Conservation (phyloP, 2,329 filamentous ascomycete genomes). For the Catunica adiposa region DNA sequence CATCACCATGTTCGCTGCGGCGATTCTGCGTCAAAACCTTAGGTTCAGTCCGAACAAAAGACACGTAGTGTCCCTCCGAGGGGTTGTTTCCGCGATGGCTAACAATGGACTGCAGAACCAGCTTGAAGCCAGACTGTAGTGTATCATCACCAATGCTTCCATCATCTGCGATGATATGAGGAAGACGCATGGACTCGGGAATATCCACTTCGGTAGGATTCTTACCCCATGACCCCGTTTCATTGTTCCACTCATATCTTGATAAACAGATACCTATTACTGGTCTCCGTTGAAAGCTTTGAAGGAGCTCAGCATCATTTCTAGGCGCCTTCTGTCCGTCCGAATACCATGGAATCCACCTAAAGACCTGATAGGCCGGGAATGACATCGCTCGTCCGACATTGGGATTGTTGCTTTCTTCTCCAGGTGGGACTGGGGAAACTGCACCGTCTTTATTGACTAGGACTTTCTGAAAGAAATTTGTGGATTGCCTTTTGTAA, state of each 20-base stretch:
- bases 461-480: slow-evolving; percentile 44
- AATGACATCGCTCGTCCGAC: slow-evolving; percentile 55
- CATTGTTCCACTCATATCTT: slow-evolving; percentile 39
- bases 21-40: slow-evolving; percentile 44
- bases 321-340: slow-evolving; percentile 33
- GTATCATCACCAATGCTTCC: slow-evolving; percentile 28
- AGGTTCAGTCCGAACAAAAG: slow-evolving; percentile 61
- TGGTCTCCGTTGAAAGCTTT: slow-evolving; percentile 70
- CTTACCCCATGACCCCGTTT: neutral
- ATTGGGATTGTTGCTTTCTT: slow-evolving; percentile 38
- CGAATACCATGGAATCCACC: slow-evolving; percentile 84
- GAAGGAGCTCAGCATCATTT: slow-evolving; percentile 67
- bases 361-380: slow-evolving; percentile 96
- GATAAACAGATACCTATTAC: slow-evolving; percentile 89
- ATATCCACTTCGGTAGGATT: slow-evolving; percentile 73
- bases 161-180: slow-evolving; percentile 58
- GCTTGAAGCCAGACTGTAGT: slow-evolving; percentile 78
- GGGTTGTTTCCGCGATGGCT: slow-evolving; percentile 56
- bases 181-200: slow-evolving; percentile 61
- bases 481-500: slow-evolving; percentile 27
- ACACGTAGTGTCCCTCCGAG: slow-evolving; percentile 77
- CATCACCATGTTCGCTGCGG: slow-evolving; percentile 28
- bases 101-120: slow-evolving; percentile 78
- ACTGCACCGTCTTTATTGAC: slow-evolving; percentile 29
- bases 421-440: slow-evolving; percentile 15